Percentiles rank a stretch among this genome's conserved stretches.
Evolutionary conservation across 225 moss, liverwort and hornwort species (phyloP).

Genomic region (Thuidium tamariscinum): DNA sequence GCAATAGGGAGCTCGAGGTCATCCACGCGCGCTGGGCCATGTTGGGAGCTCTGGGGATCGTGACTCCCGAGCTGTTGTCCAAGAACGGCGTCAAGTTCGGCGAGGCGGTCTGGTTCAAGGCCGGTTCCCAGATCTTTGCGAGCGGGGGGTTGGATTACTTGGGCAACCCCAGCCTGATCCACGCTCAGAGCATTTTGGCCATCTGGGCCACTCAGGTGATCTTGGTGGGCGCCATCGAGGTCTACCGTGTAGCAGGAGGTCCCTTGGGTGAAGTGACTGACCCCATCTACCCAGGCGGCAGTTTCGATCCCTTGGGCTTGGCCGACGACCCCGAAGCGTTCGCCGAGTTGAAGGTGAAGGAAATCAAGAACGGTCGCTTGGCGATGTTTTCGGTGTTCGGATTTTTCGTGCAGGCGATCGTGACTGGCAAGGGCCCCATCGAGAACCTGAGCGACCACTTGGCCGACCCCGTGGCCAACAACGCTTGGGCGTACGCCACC

Average conservation of each 20-base stretch:
- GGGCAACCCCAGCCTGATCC: not conserved
- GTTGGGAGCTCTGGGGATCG: not conserved
- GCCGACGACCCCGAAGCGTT: not conserved
- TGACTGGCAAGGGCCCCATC: slow-evolving; percentile 7
- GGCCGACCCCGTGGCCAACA: not conserved
- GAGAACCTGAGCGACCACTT: slow-evolving; percentile 7
- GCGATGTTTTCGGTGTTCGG: not conserved
- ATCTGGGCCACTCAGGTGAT: slow-evolving; percentile 1
- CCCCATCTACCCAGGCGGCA: slow-evolving; percentile 12
- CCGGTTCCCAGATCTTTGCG: slow-evolving; percentile 4
- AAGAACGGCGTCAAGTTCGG: not conserved
- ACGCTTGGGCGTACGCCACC: slow-evolving; percentile 12
- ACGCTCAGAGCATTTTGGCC: slow-evolving; percentile 5
- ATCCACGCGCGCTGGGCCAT: not conserved
- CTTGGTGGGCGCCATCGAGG: not conserved
- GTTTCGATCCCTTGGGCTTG: slow-evolving; percentile 1
- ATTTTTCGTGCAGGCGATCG: slow-evolving; percentile 3
- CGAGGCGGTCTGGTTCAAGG: not conserved
- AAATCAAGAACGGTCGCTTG: not conserved
- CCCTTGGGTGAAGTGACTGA: slow-evolving; percentile 9
- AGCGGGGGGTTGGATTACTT: not conserved
- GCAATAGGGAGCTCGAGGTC: not conserved
- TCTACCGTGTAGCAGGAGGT: not conserved
- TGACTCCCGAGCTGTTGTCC: not conserved
- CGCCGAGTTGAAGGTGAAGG: slow-evolving; percentile 4